Evolutionary conservation across 23 red algal genomes (phyloP), one percentile per base, ranked within the genome.

Genomic region (Gracilaria gracilis): DNA sequence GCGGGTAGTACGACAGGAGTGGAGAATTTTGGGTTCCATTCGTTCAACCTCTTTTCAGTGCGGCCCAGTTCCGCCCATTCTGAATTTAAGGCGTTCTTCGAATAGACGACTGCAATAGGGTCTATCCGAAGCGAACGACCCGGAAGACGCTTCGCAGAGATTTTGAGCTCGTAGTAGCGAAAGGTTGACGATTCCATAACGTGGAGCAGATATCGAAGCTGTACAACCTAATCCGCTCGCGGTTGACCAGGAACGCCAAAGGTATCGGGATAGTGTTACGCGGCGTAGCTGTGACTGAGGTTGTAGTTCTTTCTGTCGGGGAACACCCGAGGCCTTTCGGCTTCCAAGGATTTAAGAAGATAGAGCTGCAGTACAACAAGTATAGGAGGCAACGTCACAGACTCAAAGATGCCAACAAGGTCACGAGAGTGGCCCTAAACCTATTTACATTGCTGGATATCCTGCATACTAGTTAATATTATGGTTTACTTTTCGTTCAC

Each of bases 81-180:
- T 50, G 72, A 77, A 27, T 16, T 40, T 21, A 37, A 31, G 25
- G 9, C 48, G 35, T 53, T 36, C 12, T 69, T 69, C n/a, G 70
- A 50, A 31, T 57, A 88, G 31, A 88, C 65, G 17, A 88, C 67
- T 50, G 84, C 84, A 27, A 88, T 58, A 16, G 84, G 84, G 48
- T 88, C 84, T 25, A 88, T 35, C 36, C 84, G 84, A 19, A 87
- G 33, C 47, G 29, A 42, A 40, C 84, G 84, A 38, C 84, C 84
- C 17, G 84, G 84, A 76, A 88, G 84, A 36, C 84, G 84, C 67
- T 88, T 75, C 9, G 84, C 84, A 23, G 84, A 72, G 28, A 88
- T 75, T 88, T 88, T 88, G 71, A 88, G 84, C 32, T 88, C 58
- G 53, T 75, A 88, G 71, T 75, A 88, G 16, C 84, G 84, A 62